Conservation (phyloP, 192 early-diverging fungal species). For the Coemansia sp. region DNA sequence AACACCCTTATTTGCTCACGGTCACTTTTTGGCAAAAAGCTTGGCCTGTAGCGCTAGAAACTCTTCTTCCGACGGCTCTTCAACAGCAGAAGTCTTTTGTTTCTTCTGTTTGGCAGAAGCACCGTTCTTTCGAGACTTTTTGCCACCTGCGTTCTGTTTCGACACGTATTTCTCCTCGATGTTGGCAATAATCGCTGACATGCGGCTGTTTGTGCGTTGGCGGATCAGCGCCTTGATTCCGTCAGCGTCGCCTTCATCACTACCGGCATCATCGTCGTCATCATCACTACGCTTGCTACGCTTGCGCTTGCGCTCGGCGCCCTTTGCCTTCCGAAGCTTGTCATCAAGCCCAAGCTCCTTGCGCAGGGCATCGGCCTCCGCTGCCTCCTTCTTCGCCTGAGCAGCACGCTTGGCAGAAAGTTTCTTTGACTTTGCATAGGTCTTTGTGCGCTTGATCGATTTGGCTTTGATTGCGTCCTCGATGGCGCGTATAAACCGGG, state of each 20-base stretch:
- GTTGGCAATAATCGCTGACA: conserved; percentile 58
- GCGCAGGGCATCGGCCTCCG: conserved; percentile 60
- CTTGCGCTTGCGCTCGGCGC: conserved; percentile 42
- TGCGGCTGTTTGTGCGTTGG: conserved; percentile 51
- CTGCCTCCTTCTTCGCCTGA: conserved; percentile 62
- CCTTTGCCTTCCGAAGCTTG: conserved; percentile 53
- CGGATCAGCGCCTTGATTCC: conserved; percentile 62
- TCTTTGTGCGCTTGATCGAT: conserved; percentile 52
- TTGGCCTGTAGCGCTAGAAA: conserved; percentile 62
- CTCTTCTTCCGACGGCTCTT: conserved; percentile 64
- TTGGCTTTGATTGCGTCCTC: conserved; percentile 64
- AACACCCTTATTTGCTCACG: neutral
- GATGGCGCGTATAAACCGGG: conserved; percentile 63
- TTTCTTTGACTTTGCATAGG: conserved; percentile 59
- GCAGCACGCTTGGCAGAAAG: conserved; percentile 55
- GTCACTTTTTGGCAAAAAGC: conserved; percentile 55
- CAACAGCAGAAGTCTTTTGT: conserved; percentile 2
- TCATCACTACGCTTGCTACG: conserved; percentile 10
- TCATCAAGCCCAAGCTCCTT: conserved; percentile 64
- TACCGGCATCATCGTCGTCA: conserved; percentile 13
- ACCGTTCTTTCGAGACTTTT: conserved; percentile 2
- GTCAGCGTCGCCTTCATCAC: conserved; percentile 32
- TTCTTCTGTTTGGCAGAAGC: neutral
- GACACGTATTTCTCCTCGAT: conserved; percentile 59
- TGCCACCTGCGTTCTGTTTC: conserved; percentile 16